Conservation (phyloP, 192 early-diverging fungal species). For the Chytriomyces hyalinus region DNA sequence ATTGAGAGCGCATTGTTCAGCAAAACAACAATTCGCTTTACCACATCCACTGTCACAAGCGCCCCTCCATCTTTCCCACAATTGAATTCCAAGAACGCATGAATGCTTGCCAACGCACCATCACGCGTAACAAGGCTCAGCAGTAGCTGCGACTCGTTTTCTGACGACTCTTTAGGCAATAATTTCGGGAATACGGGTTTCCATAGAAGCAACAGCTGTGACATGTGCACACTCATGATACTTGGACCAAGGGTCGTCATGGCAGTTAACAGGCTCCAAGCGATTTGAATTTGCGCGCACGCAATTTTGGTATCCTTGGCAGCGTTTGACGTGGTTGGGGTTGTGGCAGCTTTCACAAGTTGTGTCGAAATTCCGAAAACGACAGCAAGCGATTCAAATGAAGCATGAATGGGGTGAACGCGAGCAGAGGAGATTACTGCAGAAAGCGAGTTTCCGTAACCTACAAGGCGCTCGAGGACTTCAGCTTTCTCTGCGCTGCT, state of each 20-base stretch:
- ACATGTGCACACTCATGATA: constrained; percentile 78
- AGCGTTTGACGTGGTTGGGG: constrained; percentile 12
- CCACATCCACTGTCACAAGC: constrained; percentile 72
- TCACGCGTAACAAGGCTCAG: constrained; percentile 58
- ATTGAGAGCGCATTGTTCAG: constrained; percentile 69
- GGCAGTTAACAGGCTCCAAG: constrained; percentile 77
- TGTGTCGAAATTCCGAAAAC: constrained; percentile 79
- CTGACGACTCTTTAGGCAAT: constrained; percentile 66
- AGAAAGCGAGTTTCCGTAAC: constrained; percentile 70
- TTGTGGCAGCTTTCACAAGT: constrained; percentile 65
- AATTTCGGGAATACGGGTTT: constrained; percentile 78
- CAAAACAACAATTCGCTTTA: constrained; percentile 75
- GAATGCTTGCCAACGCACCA: constrained; percentile 71
- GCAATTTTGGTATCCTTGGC: constrained; percentile 64
- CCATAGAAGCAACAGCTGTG: constrained; percentile 81
- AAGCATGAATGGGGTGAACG: constrained; percentile 66
- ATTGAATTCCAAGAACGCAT: constrained; percentile 76
- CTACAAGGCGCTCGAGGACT: constrained; percentile 59
- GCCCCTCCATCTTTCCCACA: constrained; percentile 24
- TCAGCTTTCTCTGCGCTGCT: constrained; percentile 54
- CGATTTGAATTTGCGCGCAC: constrained; percentile 69
- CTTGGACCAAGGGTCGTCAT: constrained; percentile 81
- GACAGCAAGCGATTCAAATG: constrained; percentile 79
- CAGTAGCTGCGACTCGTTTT: constrained; percentile 70
- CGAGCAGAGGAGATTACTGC: constrained; percentile 73